Base-by-base conservation (phyloP, 1,284 basidiomycete species). In the Sphagnurus paluster region DNA sequence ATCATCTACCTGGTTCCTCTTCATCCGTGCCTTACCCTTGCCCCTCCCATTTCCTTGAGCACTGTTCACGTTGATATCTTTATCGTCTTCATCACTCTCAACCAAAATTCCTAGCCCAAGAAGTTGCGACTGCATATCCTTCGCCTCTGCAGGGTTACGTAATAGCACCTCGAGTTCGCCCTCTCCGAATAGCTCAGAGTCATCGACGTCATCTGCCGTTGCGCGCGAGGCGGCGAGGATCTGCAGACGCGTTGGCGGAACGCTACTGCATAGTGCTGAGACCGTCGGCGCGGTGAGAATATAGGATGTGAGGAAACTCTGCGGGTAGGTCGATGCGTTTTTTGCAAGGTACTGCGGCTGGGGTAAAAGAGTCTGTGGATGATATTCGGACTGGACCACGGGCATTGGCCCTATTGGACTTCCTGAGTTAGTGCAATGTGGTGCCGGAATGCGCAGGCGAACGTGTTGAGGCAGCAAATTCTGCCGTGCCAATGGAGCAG, bases 241-340 rank as follows among this genome's bases (percentile, higher is more conserved):
- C 56, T 87, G 81, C 11, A 88, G 71, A 28, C 86, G 82, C 2
- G 81, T 80, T 2, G 80, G 84, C 19, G 69, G 59, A 6, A 48
- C 43, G 48, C 19, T 52, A 13, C 56, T 61, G 32, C 54, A 58
- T 17, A 66, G 53, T 5, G 44, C 7, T n/a, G 60, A 48, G 3
- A 63, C 58, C 1, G 67, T 58, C 9, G 80, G 68, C 17, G 75
- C 71, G 5, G 77, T 74, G 9, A 87, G 72, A 33, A 84, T 63
- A 55, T 82, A 82, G 11, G 63, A 56, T 25, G 63, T 56, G n/a
- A 68, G 48, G 35, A 62, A 55, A 33, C 43, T 23, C 16, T 61
- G 55, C 55, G 32, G 63, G 24, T n/a, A 21, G 25, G 56, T 48
- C 2, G 62, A 58, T 2, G 66, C 57, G 13, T 78, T 16, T 64